Evolutionary conservation across 106 monocot species (phyloP).

Genomic region (Phalaenopsis equestris): DNA sequence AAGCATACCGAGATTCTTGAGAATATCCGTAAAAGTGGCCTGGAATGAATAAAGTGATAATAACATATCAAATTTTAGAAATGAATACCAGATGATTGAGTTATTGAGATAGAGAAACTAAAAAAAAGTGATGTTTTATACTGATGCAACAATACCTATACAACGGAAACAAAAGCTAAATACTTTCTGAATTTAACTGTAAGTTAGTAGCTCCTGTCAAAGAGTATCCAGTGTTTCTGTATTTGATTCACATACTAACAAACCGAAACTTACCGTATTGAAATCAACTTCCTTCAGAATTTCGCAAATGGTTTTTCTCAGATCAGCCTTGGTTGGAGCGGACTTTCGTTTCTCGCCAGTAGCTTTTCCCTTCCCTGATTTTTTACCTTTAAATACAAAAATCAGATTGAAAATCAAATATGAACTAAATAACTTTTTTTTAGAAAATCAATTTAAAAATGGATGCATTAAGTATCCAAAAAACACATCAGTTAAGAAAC

Average conservation of each 20-base stretch:
- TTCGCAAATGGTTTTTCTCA: constrained; percentile 66
- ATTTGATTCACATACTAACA: not conserved
- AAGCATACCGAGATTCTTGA: constrained; percentile 41
- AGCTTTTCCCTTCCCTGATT: constrained; percentile 25
- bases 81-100: too few relatives aligned
- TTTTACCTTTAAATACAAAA: constrained; percentile 34
- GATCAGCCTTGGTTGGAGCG: constrained; percentile 53
- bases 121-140: too few relatives aligned
- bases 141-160: too few relatives aligned
- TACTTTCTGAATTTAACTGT: too few relatives aligned
- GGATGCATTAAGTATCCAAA: not conserved
- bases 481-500: not conserved
- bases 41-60: constrained; percentile 4
- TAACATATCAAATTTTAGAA: too few relatives aligned
- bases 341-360: constrained; percentile 28
- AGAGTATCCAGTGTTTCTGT: too few relatives aligned
- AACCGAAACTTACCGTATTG: constrained; percentile 37
- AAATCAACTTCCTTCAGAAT: constrained; percentile 89
- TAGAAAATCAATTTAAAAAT: not conserved
- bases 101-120: too few relatives aligned
- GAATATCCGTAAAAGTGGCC: constrained; percentile 71
- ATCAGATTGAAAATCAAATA: not conserved
- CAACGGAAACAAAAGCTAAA: too few relatives aligned
- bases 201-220: too few relatives aligned
- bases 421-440: too few relatives aligned